These are phyloP conservation scores for Effrenium voratum DNA, from an alignment of 73 alveolate genomes.

Conservation along the genomic window DNA sequence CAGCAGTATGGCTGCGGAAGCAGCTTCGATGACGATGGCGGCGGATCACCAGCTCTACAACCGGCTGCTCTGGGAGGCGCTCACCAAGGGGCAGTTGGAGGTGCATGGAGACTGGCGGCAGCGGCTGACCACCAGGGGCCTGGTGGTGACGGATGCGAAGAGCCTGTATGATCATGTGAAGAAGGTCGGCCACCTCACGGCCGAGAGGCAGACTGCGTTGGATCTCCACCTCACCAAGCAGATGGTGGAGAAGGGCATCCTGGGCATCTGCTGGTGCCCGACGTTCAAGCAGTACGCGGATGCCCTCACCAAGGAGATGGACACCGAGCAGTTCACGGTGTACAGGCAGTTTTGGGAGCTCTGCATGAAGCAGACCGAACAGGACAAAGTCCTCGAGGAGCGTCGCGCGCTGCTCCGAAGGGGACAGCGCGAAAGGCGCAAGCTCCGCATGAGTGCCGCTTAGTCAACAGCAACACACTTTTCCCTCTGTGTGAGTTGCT, in stretches of 20 bases:
- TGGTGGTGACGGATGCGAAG: slow-evolving; percentile 17
- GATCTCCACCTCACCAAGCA: not conserved
- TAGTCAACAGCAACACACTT: too few relatives aligned
- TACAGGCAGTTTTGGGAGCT: not conserved
- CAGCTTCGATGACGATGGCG: not conserved
- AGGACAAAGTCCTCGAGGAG: not conserved
- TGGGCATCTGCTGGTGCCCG: not conserved
- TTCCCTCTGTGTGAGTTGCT: too few relatives aligned
- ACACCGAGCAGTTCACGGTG: not conserved
- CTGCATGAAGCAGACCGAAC: not conserved
- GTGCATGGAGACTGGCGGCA: not conserved
- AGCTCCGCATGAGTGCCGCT: not conserved
- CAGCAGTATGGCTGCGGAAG: slow-evolving; percentile 34
- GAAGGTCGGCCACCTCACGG: not conserved
- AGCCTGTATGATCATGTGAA: slow-evolving; percentile 20
- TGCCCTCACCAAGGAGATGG: slow-evolving; percentile 26
- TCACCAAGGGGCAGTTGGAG: not conserved
- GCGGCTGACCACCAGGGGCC: not conserved
- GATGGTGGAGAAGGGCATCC: not conserved
- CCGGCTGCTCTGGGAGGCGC: not conserved
- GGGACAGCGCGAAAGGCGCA: not conserved
- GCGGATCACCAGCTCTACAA: not conserved
- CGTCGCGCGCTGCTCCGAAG: not conserved
- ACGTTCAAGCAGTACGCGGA: slow-evolving; percentile 12
- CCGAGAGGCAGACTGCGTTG: slow-evolving; percentile 2